Conservation (phyloP, 805 yeast species). For the Ogataea angusta region DNA sequence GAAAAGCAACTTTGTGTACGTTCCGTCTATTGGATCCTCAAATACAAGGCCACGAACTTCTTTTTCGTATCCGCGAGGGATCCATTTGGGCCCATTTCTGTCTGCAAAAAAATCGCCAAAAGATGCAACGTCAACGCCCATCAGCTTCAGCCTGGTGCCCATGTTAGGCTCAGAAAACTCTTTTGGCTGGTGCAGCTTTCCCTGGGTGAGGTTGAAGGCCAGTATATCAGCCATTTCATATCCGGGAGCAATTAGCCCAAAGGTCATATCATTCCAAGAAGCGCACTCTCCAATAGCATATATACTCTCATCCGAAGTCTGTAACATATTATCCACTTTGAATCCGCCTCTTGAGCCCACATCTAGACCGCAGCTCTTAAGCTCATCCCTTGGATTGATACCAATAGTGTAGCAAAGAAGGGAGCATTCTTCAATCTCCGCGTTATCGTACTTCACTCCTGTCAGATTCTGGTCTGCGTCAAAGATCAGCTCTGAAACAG, state of each 20-base stretch:
- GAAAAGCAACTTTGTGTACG: conserved; percentile 33
- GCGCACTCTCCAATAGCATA: conserved; percentile 39
- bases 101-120: conserved; percentile 39
- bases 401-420: conserved; percentile 36
- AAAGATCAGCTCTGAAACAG: conserved; percentile 44
- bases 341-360: conserved; percentile 31
- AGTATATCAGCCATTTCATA: conserved; percentile 38
- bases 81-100: conserved; percentile 33
- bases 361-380: conserved; percentile 27
- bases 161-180: conserved; percentile 34
- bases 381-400: conserved; percentile 35
- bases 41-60: conserved; percentile 28
- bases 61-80: conserved; percentile 27
- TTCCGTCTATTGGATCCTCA: conserved; percentile 35
- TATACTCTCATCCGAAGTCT: conserved; percentile 28
- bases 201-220: conserved; percentile 36
- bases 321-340: conserved; percentile 27
- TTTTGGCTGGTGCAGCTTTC: conserved; percentile 29
- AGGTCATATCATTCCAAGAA: conserved; percentile 35
- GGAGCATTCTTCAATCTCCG: conserved; percentile 31
- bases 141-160: conserved; percentile 35
- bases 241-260: conserved; percentile 39
- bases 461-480: conserved; percentile 22
- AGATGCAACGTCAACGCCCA: conserved; percentile 39
- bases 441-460: conserved; percentile 29